Base-by-base conservation (phyloP, 1,139 yeast species). In the Pichia sp. region DNA sequence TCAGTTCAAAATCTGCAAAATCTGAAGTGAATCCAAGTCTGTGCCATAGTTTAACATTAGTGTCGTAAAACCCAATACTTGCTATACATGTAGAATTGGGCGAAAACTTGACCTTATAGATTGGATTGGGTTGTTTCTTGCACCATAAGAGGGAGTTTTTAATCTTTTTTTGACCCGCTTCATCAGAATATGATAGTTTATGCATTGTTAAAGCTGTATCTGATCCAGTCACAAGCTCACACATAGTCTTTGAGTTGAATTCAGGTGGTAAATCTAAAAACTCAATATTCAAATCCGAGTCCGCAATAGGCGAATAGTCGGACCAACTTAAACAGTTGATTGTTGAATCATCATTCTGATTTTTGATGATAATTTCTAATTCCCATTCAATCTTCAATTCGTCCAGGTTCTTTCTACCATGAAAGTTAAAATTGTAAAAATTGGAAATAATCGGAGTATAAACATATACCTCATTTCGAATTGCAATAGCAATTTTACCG, bases 11-110 rank as follows among this genome's bases (percentile, higher is more conserved):
- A 29, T 79, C 71, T 4, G 85, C 75, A 46, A 75, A 73, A 28
- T 77, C 82, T 37, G 72, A 69, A 10, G 85, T 92, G 55, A 81
- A 85, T 10, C 83, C 76, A 4, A 81, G 68, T 40, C 97, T 68
- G 42, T 81, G 72, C 95, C 96, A 90, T 4, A 88, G 71, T 58
- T 85, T 86, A 33, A 85, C 79, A 11, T 82, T 66, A 41, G 73
- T 68, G 58, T 86, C 95, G 57, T 73, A 76, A 40, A 65, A 66
- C 0, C 81, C 80, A 40, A 77, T 71, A 42, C 83, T 73, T 4
- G 90, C 82, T 29, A 90, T 77, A 42, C 81, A 68, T 47, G 75
- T 75, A 0, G 87, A 77, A 52, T 82, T 82, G 28, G 75, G 78
- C 0, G 94, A 78, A 39, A 81, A 75, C 36, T 68, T 66, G 5